Evolutionary conservation across 2,329 filamentous ascomycete genomes (phyloP).

Genomic region (Alternaria incomplexa): DNA sequence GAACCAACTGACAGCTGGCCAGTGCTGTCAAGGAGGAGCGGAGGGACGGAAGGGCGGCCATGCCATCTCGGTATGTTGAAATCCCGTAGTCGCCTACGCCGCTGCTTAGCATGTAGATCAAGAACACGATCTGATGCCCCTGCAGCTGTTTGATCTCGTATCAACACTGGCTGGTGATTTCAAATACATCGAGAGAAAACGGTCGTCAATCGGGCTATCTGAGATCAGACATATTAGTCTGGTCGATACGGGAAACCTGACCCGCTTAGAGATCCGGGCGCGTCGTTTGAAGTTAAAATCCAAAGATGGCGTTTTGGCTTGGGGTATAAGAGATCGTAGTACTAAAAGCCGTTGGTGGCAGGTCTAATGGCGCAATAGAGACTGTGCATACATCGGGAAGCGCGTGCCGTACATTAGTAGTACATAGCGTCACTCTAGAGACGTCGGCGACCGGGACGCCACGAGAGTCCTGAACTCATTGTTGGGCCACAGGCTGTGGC

Average conservation of each 20-base stretch:
- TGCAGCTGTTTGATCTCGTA: background rate
- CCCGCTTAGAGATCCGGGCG: slow-evolving; percentile 1
- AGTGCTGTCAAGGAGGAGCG: background rate
- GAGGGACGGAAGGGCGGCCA: background rate
- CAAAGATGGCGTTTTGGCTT: slow-evolving; percentile 23
- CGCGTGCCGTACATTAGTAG: background rate
- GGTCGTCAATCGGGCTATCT: slow-evolving; percentile 1
- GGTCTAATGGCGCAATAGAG: slow-evolving; percentile 11
- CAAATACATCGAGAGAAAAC: background rate
- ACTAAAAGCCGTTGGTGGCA: slow-evolving; percentile 26
- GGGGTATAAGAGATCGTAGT: slow-evolving; percentile 19
- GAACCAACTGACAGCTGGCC: background rate
- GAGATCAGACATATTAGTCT: background rate
- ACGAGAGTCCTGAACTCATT: slow-evolving; percentile 15
- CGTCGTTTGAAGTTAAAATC: slow-evolving; percentile 1
- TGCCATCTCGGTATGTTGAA: slow-evolving; percentile 5
- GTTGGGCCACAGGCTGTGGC: slow-evolving; percentile 18
- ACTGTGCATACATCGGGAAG: slow-evolving; percentile 2
- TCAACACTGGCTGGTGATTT: background rate
- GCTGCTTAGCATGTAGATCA: slow-evolving; percentile 3
- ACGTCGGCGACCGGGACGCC: slow-evolving; percentile 24
- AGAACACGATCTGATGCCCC: background rate
- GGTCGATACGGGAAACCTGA: background rate
- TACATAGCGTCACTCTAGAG: slow-evolving; percentile 3
- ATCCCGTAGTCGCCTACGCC: slow-evolving; percentile 1